A percentile compares a stretch with the other conserved stretches of the same genome.
phyloP scores from a whole-genome alignment of 345 rosid genomes.

The Jatropha curcas region DNA sequence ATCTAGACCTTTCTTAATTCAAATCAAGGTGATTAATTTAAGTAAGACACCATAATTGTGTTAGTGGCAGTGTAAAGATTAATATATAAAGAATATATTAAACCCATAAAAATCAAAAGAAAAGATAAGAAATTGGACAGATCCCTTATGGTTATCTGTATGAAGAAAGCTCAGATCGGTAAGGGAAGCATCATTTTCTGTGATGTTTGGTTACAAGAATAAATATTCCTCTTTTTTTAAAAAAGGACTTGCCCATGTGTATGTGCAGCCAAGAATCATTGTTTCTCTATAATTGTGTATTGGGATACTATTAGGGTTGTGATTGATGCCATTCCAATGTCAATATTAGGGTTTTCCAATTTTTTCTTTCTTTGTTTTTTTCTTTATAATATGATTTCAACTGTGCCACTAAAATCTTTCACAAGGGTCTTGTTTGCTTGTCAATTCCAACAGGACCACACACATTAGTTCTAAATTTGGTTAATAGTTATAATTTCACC shows the following conservation, averaged over 20 bases:
- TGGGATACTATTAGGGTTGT: constrained; percentile 27
- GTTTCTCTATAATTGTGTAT: constrained; percentile 41
- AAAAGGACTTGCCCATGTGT: constrained; percentile 27
- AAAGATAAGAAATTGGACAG: neutral
- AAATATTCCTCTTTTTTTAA: constrained; percentile 17
- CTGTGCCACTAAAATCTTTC: constrained; percentile 22
- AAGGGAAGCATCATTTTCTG: constrained; percentile 40
- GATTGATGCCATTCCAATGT: constrained; percentile 39
- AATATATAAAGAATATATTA: too few relatives aligned
- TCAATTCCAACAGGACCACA: constrained; percentile 34
- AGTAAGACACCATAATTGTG: constrained; percentile 32
- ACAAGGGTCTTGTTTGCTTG: constrained; percentile 25
- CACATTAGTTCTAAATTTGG: constrained; percentile 13
- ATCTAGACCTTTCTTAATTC: constrained; percentile 31
- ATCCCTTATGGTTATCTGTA: constrained; percentile 14
- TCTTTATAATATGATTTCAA: constrained; percentile 9
- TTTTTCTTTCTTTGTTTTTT: neutral
- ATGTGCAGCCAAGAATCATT: constrained; percentile 43
- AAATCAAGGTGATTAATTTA: constrained; percentile 31
- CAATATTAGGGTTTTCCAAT: constrained; percentile 8
- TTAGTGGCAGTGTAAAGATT: constrained; percentile 8
- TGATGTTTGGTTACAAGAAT: constrained; percentile 20
- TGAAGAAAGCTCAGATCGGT: constrained; percentile 20
- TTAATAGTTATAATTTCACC: constrained; percentile 11
- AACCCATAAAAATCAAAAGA: too few relatives aligned